Evolutionary conservation across 2,329 filamentous ascomycete genomes (phyloP).

Genomic region (Microcyclospora pomicola): DNA sequence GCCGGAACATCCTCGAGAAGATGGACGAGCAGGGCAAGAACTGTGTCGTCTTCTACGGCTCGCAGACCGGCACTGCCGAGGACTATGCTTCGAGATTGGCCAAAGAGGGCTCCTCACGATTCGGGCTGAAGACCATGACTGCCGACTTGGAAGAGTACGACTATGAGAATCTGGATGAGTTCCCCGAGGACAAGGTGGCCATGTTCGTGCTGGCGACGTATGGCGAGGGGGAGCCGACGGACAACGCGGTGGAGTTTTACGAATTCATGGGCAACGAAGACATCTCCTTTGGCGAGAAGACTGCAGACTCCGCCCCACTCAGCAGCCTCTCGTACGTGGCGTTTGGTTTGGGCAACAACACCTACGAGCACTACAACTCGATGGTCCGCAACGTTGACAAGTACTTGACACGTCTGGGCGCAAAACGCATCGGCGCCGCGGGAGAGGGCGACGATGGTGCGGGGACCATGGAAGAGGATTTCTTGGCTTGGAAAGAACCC

Average conservation of each 20-base stretch:
- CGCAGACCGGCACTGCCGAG: constrained; percentile 94
- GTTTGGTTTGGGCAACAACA: constrained; percentile 97
- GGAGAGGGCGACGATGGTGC: constrained; percentile 96
- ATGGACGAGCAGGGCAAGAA: constrained; percentile 94
- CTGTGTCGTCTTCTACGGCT: constrained; percentile 96
- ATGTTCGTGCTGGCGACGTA: constrained; percentile 97
- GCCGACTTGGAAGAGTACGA: constrained; percentile 97
- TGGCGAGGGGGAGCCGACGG: constrained; percentile 94
- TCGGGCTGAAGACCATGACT: constrained; percentile 95
- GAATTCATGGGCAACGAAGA: constrained; percentile 84
- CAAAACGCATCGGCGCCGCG: constrained; percentile 67
- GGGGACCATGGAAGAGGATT: constrained; percentile 99
- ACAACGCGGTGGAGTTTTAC: constrained; percentile 98
- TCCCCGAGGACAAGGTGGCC: constrained; percentile 79
- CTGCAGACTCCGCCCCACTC: constrained; percentile 54
- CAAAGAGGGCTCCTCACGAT: constrained; percentile 93
- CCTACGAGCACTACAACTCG: constrained; percentile 97
- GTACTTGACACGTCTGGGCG: constrained; percentile 68
- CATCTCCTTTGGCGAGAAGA: constrained; percentile 60
- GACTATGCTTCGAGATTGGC: constrained; percentile 93
- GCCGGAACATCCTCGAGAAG: constrained; percentile 85
- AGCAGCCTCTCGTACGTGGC: constrained; percentile 80
- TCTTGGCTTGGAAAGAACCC: constrained; percentile 96
- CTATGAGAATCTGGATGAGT: constrained; percentile 78
- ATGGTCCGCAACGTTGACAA: constrained; percentile 91